Conservation (phyloP, 2,329 filamentous ascomycete genomes). For the Fusarium marasasianum region DNA sequence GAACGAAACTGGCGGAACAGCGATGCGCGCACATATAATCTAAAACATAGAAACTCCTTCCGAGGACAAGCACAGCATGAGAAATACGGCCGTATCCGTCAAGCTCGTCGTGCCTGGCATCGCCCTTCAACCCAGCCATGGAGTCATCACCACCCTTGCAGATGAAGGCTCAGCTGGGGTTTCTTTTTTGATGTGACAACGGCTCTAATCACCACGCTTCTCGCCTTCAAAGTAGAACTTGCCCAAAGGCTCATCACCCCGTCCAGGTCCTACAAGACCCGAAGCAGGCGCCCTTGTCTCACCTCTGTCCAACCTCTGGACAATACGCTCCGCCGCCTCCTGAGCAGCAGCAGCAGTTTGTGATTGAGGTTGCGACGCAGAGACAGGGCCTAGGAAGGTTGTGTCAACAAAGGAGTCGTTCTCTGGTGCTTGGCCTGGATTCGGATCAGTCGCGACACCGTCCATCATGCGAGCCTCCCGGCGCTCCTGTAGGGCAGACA, state of each 20-base stretch:
- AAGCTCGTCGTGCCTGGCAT: not conserved
- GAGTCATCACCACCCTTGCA: not conserved
- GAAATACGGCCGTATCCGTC: not conserved
- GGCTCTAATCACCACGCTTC: constrained; percentile 29
- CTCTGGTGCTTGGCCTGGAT: constrained; percentile 57
- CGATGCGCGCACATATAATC: constrained; percentile 5
- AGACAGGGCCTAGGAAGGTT: constrained; percentile 66
- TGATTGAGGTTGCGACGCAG: constrained; percentile 47
- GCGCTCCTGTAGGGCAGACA: constrained; percentile 60
- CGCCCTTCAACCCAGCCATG: not conserved
- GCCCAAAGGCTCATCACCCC: constrained; percentile 59
- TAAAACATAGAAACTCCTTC: constrained; percentile 1
- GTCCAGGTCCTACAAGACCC: constrained; percentile 56
- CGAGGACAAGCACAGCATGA: not conserved
- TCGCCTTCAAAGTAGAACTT: constrained; percentile 69
- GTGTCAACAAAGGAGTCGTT: constrained; percentile 71
- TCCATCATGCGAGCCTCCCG: constrained; percentile 73
- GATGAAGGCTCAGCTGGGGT: not conserved
- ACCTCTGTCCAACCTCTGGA: constrained; percentile 65
- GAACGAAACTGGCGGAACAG: not conserved
- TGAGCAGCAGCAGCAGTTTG: constrained; percentile 41
- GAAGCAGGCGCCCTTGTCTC: constrained; percentile 52
- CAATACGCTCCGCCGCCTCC: constrained; percentile 72
- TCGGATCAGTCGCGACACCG: constrained; percentile 68
- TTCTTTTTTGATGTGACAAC: not conserved